These are phyloP conservation scores for Sclerotinia trifoliorum DNA, from an alignment of 2,329 filamentous ascomycete genomes.

Conservation along the genomic window DNA sequence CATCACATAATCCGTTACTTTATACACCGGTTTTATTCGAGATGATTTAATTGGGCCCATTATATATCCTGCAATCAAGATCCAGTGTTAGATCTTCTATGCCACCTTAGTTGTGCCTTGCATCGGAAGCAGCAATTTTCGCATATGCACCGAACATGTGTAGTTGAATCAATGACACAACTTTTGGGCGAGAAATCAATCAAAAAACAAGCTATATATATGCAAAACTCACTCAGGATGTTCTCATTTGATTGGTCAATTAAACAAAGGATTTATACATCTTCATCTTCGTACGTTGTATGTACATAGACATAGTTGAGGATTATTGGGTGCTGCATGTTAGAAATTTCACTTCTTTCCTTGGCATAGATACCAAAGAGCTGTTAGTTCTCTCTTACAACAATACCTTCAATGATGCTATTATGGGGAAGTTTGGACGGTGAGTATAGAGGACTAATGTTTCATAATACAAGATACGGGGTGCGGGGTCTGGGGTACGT, in stretches of 20 bases:
- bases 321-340: background rate
- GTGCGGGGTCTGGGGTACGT: background rate
- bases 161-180: background rate
- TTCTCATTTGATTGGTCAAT: background rate
- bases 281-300: background rate
- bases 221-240: background rate
- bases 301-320: background rate
- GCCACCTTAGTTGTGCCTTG: conserved; percentile 1
- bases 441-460: background rate
- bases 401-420: background rate
- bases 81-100: background rate
- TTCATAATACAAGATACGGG: background rate
- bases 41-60: conserved; percentile 5
- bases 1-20: conserved; percentile 1
- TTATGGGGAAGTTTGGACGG: background rate
- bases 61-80: background rate
- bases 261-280: background rate
- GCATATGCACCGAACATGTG: background rate
- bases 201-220: background rate
- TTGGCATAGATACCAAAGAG: background rate
- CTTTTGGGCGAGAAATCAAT: background rate
- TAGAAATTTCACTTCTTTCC: background rate
- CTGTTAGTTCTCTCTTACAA: background rate
- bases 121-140: background rate
- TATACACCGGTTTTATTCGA: background rate